Percentiles rank a stretch among this genome's conserved stretches.
phyloP scores from a whole-genome alignment of 2,329 filamentous ascomycete genomes.

The Massarina eburnea region DNA sequence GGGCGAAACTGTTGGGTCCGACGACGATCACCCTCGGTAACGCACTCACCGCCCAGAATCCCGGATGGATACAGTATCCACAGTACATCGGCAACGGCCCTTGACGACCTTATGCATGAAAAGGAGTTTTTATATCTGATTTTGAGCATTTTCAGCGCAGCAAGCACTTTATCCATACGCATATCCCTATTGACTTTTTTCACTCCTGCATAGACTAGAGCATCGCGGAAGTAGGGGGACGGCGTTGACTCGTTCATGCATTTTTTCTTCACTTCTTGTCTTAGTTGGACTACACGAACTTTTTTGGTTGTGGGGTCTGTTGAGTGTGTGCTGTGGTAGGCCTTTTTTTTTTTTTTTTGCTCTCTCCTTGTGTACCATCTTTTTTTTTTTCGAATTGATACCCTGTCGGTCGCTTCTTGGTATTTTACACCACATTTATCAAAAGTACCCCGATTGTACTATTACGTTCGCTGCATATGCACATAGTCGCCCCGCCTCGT shows the following conservation, averaged over 20 bases:
- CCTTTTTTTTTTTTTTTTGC: not conserved
- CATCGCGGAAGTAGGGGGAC: conserved; percentile 5
- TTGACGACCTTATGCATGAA: conserved; percentile 42
- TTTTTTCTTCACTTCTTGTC: conserved; percentile 13
- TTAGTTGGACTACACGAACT: not conserved
- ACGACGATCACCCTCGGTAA: conserved; percentile 40
- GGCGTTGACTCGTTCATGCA: conserved; percentile 15
- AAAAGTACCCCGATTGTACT: conserved; percentile 22
- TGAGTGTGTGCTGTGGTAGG: no score
- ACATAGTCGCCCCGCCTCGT: conserved; percentile 20
- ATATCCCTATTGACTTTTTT: conserved; percentile 11
- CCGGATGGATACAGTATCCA: conserved; percentile 22
- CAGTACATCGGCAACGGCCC: conserved; percentile 28
- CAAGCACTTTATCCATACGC: conserved; percentile 17
- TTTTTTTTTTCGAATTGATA: conserved; percentile 29
- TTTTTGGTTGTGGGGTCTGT: not conserved
- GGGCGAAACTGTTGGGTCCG: conserved; percentile 57
- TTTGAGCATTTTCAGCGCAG: conserved; percentile 41
- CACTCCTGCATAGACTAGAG: conserved; percentile 23
- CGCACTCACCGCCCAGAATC: conserved; percentile 12
- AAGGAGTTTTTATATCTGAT: conserved; percentile 35
- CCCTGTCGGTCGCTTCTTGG: conserved; percentile 36
- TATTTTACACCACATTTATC: not conserved
- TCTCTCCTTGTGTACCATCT: not conserved
- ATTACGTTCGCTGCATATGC: conserved; percentile 33